A percentile compares a stretch with the other conserved stretches of the same genome.
Evolutionary conservation across 2,329 filamentous ascomycete genomes (phyloP).

Genomic region (Colletotrichum sp.): DNA sequence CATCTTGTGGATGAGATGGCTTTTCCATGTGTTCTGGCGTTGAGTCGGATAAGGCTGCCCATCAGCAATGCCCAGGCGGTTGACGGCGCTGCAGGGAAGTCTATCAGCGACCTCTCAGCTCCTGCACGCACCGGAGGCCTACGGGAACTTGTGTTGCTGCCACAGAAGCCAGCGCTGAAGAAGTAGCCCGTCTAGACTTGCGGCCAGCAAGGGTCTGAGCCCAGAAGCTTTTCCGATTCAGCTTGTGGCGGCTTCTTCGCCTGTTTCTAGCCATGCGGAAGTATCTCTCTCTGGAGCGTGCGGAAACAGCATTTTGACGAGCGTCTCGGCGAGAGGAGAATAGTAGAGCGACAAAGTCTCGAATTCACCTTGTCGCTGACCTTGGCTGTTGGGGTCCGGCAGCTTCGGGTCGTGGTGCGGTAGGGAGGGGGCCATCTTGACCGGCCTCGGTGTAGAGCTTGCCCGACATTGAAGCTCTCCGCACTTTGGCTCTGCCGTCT

Average conservation of each 20-base stretch:
- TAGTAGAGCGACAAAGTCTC: neutral
- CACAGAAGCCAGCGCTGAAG: neutral
- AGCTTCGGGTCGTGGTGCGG: neutral
- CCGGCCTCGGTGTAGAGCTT: neutral
- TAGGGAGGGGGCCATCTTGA: neutral
- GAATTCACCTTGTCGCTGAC: neutral
- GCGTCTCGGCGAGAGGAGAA: neutral
- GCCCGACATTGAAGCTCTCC: neutral
- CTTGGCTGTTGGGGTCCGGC: neutral
- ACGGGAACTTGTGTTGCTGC: neutral
- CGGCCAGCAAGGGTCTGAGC: neutral
- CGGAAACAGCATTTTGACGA: conserved; percentile 1
- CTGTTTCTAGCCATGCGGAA: neutral
- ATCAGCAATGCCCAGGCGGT: neutral
- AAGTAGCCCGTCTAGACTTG: neutral
- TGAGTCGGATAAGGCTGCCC: neutral
- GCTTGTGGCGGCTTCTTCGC: neutral
- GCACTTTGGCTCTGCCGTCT: neutral
- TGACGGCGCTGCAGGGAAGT: neutral
- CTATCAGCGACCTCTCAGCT: neutral
- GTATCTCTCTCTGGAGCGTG: neutral
- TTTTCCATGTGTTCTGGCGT: neutral
- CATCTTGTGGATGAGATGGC: neutral
- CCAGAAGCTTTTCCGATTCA: neutral
- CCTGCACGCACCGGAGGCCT: neutral